A percentile compares a stretch with the other conserved stretches of the same genome.
These are phyloP conservation scores for Talaromyces sp. DNA, from an alignment of 2,329 filamentous ascomycete genomes.

Conservation along the genomic window DNA sequence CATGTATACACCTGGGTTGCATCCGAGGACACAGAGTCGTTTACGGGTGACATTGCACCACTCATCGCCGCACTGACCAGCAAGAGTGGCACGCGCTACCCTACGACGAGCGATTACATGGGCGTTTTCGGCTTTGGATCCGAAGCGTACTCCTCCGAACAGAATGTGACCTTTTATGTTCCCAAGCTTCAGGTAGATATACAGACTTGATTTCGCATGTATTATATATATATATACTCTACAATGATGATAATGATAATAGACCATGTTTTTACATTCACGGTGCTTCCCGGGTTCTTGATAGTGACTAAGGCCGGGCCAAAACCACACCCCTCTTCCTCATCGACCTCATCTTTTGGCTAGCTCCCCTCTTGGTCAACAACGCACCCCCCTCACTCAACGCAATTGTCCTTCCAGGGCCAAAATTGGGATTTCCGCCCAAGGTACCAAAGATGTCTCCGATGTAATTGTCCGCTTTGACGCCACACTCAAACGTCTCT, in stretches of 20 bases:
- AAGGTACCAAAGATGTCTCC: slow-evolving; percentile 69
- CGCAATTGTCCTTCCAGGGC: slow-evolving; percentile 31
- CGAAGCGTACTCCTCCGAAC: slow-evolving; percentile 46
- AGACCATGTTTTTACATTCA: not conserved
- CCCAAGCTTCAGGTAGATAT: slow-evolving; percentile 32
- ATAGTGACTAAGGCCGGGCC: slow-evolving; percentile 2
- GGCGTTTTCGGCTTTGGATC: slow-evolving; percentile 53
- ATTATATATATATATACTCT: not conserved
- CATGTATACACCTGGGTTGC: slow-evolving; percentile 52
- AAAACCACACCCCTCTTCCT: slow-evolving; percentile 13
- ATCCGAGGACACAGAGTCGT: slow-evolving; percentile 33
- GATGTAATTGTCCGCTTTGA: slow-evolving; percentile 62
- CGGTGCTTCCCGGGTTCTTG: not conserved
- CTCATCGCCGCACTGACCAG: slow-evolving; percentile 36
- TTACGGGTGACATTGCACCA: slow-evolving; percentile 48
- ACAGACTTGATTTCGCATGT: slow-evolving; percentile 10
- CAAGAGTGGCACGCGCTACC: slow-evolving; percentile 36
- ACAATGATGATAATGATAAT: slow-evolving; percentile 8
- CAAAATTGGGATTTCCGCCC: slow-evolving; percentile 60
- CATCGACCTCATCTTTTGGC: not conserved
- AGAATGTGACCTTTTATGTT: slow-evolving; percentile 51
- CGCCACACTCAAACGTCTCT: slow-evolving; percentile 54
- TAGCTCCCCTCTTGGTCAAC: slow-evolving; percentile 8
- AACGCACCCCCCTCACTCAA: slow-evolving; percentile 23
- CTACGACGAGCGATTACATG: slow-evolving; percentile 45